A percentile compares a stretch with the other conserved stretches of the same genome.
Evolutionary conservation across 2,329 filamentous ascomycete species (phyloP).

Genomic region (Trichophaea hybrida): DNA sequence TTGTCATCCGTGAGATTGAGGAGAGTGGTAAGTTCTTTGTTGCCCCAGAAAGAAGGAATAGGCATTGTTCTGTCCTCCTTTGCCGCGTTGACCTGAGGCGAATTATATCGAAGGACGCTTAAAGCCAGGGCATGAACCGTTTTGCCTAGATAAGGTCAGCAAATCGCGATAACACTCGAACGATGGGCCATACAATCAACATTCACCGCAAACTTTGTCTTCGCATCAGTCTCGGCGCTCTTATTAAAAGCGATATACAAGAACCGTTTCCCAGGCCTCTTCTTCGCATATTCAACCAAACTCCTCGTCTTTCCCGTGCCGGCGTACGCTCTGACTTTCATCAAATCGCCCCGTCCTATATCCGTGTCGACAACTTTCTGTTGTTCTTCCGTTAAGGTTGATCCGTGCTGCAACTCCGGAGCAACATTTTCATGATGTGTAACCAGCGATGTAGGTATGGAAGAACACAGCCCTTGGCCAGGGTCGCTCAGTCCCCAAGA

Average conservation of each 20-base stretch:
- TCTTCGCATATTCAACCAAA: constrained; percentile 24
- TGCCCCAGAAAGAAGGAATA: constrained; percentile 4
- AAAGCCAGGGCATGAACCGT: constrained; percentile 15
- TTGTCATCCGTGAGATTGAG: constrained; percentile 3
- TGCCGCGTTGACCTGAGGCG: background rate
- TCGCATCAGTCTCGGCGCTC: constrained; percentile 8
- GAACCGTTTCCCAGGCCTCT: constrained; percentile 10
- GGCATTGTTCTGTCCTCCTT: constrained; percentile 7
- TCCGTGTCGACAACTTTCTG: constrained; percentile 18
- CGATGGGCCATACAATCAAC: constrained; percentile 10
- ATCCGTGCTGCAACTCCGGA: background rate
- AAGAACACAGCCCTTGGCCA: background rate
- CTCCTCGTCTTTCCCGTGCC: constrained; percentile 26
- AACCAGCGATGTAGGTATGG: background rate
- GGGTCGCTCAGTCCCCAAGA: background rate
- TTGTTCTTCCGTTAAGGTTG: constrained; percentile 20
- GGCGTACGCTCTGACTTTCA: constrained; percentile 25
- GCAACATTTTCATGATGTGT: too few relatives aligned
- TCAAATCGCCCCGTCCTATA: constrained; percentile 17
- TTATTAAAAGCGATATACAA: constrained; percentile 19
- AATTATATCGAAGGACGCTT: background rate
- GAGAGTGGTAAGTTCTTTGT: constrained; percentile 4
- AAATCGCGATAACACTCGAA: background rate
- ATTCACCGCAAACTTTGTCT: constrained; percentile 11
- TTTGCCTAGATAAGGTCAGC: constrained; percentile 8